Conservation (phyloP, 2,329 filamentous ascomycete species). For the Claviceps monticola region DNA sequence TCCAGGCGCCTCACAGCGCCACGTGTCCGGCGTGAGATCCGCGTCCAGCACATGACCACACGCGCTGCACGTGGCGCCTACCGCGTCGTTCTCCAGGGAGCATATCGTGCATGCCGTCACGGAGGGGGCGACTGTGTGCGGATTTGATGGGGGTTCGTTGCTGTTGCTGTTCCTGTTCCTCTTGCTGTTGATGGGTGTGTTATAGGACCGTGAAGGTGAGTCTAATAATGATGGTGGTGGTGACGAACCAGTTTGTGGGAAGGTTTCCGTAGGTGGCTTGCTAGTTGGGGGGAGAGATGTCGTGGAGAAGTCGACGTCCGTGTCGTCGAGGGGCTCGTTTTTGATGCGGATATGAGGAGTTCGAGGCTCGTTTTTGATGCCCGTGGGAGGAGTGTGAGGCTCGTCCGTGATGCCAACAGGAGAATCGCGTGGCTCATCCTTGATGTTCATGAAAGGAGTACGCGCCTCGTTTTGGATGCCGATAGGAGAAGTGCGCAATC, state of each 20-base stretch:
- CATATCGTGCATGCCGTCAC: constrained; percentile 43
- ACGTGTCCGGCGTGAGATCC: constrained; percentile 38
- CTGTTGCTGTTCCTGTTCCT: not conserved
- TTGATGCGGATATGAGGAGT: not conserved
- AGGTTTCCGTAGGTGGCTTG: not conserved
- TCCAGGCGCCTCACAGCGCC: constrained; percentile 43
- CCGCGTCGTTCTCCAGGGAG: constrained; percentile 46
- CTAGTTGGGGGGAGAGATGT: not conserved
- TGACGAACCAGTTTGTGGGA: not conserved
- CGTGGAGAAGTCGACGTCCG: not conserved
- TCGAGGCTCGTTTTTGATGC: too few relatives aligned
- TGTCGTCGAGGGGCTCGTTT: not conserved
- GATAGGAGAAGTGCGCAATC: not conserved
- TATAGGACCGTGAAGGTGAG: not conserved
- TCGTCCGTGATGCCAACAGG: too few relatives aligned
- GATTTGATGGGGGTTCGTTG: not conserved
- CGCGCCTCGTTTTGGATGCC: not conserved
- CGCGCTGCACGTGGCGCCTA: constrained; percentile 46
- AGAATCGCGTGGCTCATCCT: not conserved
- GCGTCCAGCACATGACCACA: constrained; percentile 58
- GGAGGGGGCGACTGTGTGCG: not conserved
- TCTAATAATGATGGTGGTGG: too few relatives aligned
- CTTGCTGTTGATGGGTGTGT: not conserved
- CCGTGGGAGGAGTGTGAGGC: too few relatives aligned
- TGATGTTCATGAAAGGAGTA: not conserved